Evolutionary conservation across 176 grass and related monocot species (phyloP), one percentile per base, ranked within the genome.

Genomic region (Raddia distichophylla): DNA sequence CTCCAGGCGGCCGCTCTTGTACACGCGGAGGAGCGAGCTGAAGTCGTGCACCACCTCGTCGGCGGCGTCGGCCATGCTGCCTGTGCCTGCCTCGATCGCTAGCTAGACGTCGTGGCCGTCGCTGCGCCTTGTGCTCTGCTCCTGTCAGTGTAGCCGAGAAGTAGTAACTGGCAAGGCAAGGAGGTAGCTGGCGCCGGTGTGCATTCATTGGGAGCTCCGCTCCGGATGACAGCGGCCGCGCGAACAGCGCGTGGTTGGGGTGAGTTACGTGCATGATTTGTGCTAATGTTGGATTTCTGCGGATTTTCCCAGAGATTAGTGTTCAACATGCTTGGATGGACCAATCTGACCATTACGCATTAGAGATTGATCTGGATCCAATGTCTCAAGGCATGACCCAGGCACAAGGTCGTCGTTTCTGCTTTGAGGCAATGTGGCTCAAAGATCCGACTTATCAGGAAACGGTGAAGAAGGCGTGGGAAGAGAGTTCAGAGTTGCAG

Each of bases 1-100:
- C 78, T 86, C 87, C n/a, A 86, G 7, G 72, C 87, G 83, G 83
- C 87, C 87, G 83, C 73, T 89, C 83, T 86, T 86, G 83, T 86
- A 86, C 55, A 71, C 44, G 3, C 83, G 77, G 37, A 89, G 73
- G 35, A 87, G 47, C 47, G 85, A 53, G 62, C 73, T 80, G 66
- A 78, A 83, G 19, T 87, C 86, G 47, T 69, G 79, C 40, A 71
- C 73, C 10, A 87, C 73, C 72, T 83, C 86, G 58, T 83, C 75
- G 65, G 64, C 73, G 66, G 13, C 12, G 12, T 80, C n/a, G 12
- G 74, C 74, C 74, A 77, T 77, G 74, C 43, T 77, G 53, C 53
- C 53, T 17, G 27, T 27, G 27, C 37, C 37, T 40, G 2, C 37
- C 37, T 40, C 37, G 37, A 40, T 40, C 37, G 37, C 37, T 40